These are phyloP conservation scores for Amylocystis lapponica DNA, from an alignment of 768 basidiomycete genomes.

Conservation along the genomic window DNA sequence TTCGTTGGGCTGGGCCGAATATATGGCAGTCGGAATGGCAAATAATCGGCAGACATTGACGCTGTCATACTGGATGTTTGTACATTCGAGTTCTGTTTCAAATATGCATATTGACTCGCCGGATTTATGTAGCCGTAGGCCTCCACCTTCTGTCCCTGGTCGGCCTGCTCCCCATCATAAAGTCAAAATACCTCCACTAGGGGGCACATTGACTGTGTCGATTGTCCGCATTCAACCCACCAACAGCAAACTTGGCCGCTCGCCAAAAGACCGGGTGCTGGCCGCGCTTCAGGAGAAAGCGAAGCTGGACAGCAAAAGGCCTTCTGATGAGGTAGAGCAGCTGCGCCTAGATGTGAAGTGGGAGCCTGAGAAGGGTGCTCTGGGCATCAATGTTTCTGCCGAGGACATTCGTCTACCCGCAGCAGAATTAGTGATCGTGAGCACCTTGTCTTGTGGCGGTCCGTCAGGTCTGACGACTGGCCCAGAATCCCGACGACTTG, in stretches of 20 bases:
- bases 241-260: slow-evolving; percentile 43
- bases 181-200: slow-evolving; percentile 47
- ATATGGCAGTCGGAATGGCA: slow-evolving; percentile 64
- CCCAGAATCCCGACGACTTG: slow-evolving; percentile 58
- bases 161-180: slow-evolving; percentile 26
- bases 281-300: slow-evolving; percentile 59
- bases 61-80: slow-evolving; percentile 85
- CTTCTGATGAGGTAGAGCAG: slow-evolving; percentile 74
- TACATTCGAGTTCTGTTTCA: slow-evolving; percentile 1
- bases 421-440: slow-evolving; percentile 50
- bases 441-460: slow-evolving; percentile 20
- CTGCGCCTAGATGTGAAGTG: slow-evolving; percentile 67
- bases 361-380: slow-evolving; percentile 66
- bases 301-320: slow-evolving; percentile 46
- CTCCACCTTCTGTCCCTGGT: slow-evolving; percentile 24
- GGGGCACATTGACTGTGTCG: slow-evolving; percentile 70
- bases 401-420: slow-evolving; percentile 39
- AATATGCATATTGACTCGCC: background rate
- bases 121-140: slow-evolving; percentile 31
- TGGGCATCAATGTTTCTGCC: slow-evolving; percentile 51
- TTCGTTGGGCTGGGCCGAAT: slow-evolving; percentile 82
- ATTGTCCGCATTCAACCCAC: slow-evolving; percentile 49
- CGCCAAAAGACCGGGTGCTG: slow-evolving; percentile 48
- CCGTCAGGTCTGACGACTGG: background rate
- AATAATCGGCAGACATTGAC: slow-evolving; percentile 61